Evolutionary conservation across 768 basidiomycete species (phyloP).

Genomic region (Cystobasidium tubakii): DNA sequence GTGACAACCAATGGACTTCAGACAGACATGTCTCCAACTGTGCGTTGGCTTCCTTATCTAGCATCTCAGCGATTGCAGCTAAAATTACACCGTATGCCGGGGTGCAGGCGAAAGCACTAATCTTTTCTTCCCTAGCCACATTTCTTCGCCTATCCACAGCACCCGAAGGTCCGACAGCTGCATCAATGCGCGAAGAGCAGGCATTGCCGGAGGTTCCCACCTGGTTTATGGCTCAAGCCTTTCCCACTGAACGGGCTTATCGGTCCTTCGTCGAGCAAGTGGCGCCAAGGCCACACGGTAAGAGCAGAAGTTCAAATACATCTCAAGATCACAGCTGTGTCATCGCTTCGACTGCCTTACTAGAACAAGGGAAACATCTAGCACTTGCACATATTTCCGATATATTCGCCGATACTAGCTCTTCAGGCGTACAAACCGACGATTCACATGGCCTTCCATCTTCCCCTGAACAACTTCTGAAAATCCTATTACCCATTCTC

Average conservation of each 20-base stretch:
- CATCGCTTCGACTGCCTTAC: background rate
- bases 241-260: constrained; percentile 9
- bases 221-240: constrained; percentile 8
- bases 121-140: constrained; percentile 16
- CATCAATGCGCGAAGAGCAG: background rate
- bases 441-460: background rate
- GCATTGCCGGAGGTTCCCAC: background rate
- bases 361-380: background rate
- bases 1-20: constrained; percentile 15
- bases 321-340: background rate
- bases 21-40: constrained; percentile 25
- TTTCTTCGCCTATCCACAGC: constrained; percentile 12
- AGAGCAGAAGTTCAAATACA: background rate
- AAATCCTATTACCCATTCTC: constrained; percentile 22
- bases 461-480: background rate
- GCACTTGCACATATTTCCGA: background rate
- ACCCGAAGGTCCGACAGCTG: background rate
- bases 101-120: constrained; percentile 11
- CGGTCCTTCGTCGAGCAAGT: background rate
- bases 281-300: background rate
- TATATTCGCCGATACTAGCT: background rate
- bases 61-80: background rate
- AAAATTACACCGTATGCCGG: background rate
- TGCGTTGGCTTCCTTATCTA: background rate
- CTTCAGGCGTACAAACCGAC: background rate